These are phyloP conservation scores for Aspergillus pseudoterreus DNA, from an alignment of 2,329 filamentous ascomycete species.

Conservation along the genomic window DNA sequence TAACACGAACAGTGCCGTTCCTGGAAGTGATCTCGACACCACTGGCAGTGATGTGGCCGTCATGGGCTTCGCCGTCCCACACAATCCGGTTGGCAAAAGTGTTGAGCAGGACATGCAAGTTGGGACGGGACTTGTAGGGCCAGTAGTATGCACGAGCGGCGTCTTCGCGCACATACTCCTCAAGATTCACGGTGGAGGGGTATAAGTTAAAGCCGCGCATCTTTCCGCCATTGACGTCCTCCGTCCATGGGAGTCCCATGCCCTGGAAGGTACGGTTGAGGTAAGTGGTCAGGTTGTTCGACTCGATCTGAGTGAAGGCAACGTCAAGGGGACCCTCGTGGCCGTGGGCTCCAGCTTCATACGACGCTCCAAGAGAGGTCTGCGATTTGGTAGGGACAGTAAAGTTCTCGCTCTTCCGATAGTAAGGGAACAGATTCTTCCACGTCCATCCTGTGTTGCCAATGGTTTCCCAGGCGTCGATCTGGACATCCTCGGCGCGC, in stretches of 20 bases:
- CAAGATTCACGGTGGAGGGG: slow-evolving; percentile 41
- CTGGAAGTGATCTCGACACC: slow-evolving; percentile 2
- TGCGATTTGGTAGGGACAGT: slow-evolving; percentile 22
- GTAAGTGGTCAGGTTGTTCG: slow-evolving; percentile 21
- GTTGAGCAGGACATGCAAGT: slow-evolving; percentile 44
- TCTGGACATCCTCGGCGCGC: slow-evolving; percentile 34
- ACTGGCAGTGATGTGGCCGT: slow-evolving; percentile 17
- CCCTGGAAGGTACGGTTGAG: slow-evolving; percentile 39
- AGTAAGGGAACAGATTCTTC: slow-evolving; percentile 28
- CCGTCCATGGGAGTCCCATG: slow-evolving; percentile 37
- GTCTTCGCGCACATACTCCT: slow-evolving; percentile 42
- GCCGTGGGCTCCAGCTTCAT: slow-evolving; percentile 27
- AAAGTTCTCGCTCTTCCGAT: slow-evolving; percentile 27
- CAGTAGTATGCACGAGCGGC: slow-evolving; percentile 49
- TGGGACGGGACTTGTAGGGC: slow-evolving; percentile 39
- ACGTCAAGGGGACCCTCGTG: slow-evolving; percentile 27
- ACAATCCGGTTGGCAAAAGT: slow-evolving; percentile 40
- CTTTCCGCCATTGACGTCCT: slow-evolving; percentile 43
- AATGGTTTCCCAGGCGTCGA: slow-evolving; percentile 35
- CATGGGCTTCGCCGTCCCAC: slow-evolving; percentile 33
- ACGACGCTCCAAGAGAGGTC: slow-evolving; percentile 22
- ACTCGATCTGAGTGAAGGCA: slow-evolving; percentile 21
- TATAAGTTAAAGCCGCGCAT: slow-evolving; percentile 45
- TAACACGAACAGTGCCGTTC: slow-evolving; percentile 2
- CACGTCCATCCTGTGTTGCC: slow-evolving; percentile 34